Base-by-base conservation (phyloP, 1,284 basidiomycete species). In the Moniliella sp. region DNA sequence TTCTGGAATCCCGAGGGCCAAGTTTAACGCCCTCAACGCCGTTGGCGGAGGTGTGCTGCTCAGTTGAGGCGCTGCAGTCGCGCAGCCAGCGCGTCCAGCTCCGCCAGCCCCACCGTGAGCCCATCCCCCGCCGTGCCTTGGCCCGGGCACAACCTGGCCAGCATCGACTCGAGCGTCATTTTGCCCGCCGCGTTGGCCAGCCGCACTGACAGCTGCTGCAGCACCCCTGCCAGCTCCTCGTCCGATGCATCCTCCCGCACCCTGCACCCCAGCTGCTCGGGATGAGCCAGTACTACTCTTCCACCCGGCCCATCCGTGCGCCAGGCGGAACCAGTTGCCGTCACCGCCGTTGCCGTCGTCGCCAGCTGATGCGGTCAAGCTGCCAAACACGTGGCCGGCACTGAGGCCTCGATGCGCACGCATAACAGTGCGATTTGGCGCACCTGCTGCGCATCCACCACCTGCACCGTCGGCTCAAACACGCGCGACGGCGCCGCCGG, bases 361-460 rank as follows among this genome's bases (percentile, higher is more conserved):
- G n/a, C n/a, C n/a, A n/a, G n/a, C n/a, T n/a, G n/a, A n/a, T n/a
- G n/a, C n/a, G n/a, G n/a, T n/a, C n/a, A n/a, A n/a, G n/a, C 38
- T 41, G 0, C 47, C 68, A 66, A 65, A 53, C 14, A 78, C 65
- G 3, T 72, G 69, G 0, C 65, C 66, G 4, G 74, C 70, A 5
- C 78, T 72, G 9, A 88, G 67, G 76, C 73, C 64, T 94, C 84
- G 28, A 91, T 67, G 8, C 84, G 73, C 19, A 91, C 64, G 47
- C 76, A 77, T 10, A 93, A 61, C 43, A 73, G 57, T 1, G 74
- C 75, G 28, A 97, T 65, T 40, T 78, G 71, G 32, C 72, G 71
- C 51, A 88, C 74, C 54, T 83, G 78, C 14, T 78, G 15, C 72
- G 81, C 70, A 33, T 66, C 62, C 42, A 74, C 75, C 54, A 78